These are phyloP conservation scores for Fusarium brachygibbosum DNA, from an alignment of 2,329 filamentous ascomycete species.

Conservation along the genomic window DNA sequence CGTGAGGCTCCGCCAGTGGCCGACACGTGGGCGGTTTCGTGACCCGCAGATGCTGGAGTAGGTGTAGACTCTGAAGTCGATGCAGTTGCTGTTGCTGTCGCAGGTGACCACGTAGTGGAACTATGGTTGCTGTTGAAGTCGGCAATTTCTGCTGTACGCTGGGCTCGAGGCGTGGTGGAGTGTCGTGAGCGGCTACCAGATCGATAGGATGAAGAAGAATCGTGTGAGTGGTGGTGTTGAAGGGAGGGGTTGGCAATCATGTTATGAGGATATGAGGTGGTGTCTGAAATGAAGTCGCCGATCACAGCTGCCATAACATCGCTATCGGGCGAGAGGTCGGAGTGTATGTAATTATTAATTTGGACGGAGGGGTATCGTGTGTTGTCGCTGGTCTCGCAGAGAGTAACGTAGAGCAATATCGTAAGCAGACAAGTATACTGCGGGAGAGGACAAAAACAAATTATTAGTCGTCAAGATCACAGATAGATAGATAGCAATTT, in stretches of 20 bases:
- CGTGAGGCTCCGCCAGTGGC: slow-evolving; percentile 60
- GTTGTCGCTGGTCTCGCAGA: slow-evolving; percentile 38
- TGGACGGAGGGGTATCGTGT: slow-evolving; percentile 42
- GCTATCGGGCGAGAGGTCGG: slow-evolving; percentile 38
- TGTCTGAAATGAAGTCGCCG: slow-evolving; percentile 80
- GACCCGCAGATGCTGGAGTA: slow-evolving; percentile 42
- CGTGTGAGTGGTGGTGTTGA: slow-evolving; percentile 61
- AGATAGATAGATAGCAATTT: slow-evolving; percentile 24
- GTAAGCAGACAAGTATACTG: slow-evolving; percentile 40
- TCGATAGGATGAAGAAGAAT: slow-evolving; percentile 51
- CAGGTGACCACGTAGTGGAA: slow-evolving; percentile 35
- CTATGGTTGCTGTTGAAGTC: slow-evolving; percentile 37
- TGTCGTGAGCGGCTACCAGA: slow-evolving; percentile 51
- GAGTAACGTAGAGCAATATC: slow-evolving; percentile 35
- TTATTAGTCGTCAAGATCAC: slow-evolving; percentile 44
- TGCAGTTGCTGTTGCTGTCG: slow-evolving; percentile 28
- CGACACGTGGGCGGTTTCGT: slow-evolving; percentile 47
- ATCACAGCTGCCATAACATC: slow-evolving; percentile 74
- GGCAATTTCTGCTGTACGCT: slow-evolving; percentile 43
- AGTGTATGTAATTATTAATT: slow-evolving; percentile 32
- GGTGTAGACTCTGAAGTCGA: slow-evolving; percentile 40
- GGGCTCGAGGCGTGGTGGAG: slow-evolving; percentile 50
- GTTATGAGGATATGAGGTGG: slow-evolving; percentile 76
- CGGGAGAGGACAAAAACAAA: slow-evolving; percentile 38
- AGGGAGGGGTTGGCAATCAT: slow-evolving; percentile 71